phyloP scores from a whole-genome alignment of 1,284 basidiomycete species.

The Pterulicium gracile region DNA sequence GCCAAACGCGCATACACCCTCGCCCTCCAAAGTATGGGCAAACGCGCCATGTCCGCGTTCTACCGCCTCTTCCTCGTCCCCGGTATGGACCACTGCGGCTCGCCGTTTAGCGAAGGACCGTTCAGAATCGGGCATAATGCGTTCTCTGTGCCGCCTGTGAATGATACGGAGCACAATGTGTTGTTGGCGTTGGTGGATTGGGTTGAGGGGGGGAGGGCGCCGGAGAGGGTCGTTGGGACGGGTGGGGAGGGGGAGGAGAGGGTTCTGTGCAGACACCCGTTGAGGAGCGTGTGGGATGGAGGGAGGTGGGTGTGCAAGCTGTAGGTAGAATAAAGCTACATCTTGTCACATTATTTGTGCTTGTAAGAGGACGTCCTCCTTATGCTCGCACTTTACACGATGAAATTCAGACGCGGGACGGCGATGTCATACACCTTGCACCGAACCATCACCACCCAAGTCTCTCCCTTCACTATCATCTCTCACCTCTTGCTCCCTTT shows the following conservation, averaged over 20 bases:
- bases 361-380: no score
- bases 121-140: not conserved
- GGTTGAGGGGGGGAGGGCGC: conserved; percentile 26
- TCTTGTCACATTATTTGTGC: no score
- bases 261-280: not conserved
- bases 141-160: not conserved
- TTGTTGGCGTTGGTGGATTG: conserved; percentile 27
- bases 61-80: conserved; percentile 31
- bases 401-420: no score
- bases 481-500: no score
- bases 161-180: conserved; percentile 15
- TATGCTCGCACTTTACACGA: no score
- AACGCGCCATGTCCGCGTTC: conserved; percentile 19
- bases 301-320: not conserved
- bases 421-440: no score
- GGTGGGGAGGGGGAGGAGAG: not conserved
- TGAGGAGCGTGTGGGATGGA: not conserved
- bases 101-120: not conserved
- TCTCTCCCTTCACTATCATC: no score
- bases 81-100: conserved; percentile 31
- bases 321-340: no score
- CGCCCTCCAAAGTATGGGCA: not conserved
- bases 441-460: no score
- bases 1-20: not conserved
- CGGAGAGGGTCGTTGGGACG: conserved; percentile 20